Conservation (phyloP, 1,284 basidiomycete genomes). For the Ustilago hordei region DNA sequence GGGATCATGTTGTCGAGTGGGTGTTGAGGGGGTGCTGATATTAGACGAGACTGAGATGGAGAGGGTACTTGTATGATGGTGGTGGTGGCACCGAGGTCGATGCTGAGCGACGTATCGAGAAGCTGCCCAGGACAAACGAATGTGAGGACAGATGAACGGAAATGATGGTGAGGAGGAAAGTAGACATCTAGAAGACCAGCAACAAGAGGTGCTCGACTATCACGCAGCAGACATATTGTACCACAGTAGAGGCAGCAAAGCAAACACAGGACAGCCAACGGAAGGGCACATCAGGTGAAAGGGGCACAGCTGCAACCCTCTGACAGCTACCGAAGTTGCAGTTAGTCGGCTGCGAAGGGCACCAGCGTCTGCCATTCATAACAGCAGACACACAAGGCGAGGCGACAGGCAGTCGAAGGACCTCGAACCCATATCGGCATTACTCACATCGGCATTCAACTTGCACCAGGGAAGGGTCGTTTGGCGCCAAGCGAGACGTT, state of each 20-base stretch:
- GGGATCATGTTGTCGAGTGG: neutral
- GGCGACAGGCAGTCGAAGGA: too few species aligned
- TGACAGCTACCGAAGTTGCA: neutral
- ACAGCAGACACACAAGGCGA: neutral
- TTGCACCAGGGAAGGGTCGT: neutral
- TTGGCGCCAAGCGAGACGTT: constrained; percentile 7
- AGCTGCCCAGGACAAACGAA: neutral
- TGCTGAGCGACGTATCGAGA: neutral
- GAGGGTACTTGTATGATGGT: too few species aligned
- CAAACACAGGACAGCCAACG: neutral
- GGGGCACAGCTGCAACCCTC: neutral
- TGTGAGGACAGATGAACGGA: neutral
- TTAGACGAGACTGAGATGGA: too few species aligned
- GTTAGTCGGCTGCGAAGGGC: too few species aligned
- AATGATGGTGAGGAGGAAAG: neutral
- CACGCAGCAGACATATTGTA: neutral
- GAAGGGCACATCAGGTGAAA: neutral
- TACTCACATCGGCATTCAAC: neutral
- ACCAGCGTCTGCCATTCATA: neutral
- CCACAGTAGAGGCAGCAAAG: neutral
- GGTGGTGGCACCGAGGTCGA: neutral
- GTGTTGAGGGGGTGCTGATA: neutral
- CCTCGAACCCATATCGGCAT: neutral
- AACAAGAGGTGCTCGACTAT: neutral
- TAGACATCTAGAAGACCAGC: neutral